Percentiles rank a stretch among this genome's conserved stretches.
Evolutionary conservation across 805 yeast genomes (phyloP).

Genomic region (Candida mattraensis): DNA sequence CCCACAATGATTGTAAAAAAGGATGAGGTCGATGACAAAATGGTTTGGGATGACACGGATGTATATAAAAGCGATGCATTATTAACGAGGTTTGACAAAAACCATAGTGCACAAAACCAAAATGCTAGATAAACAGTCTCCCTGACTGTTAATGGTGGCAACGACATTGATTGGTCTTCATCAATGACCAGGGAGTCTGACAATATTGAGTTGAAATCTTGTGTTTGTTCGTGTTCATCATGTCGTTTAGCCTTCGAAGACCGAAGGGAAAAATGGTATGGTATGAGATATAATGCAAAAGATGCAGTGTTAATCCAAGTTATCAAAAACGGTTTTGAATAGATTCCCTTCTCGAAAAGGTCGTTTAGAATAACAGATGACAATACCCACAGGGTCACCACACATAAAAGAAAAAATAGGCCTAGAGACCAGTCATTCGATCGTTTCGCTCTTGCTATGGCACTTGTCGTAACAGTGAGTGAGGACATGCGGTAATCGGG

Average conservation of each 20-base stretch:
- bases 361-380: constrained; percentile 84
- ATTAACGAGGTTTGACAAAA: constrained; percentile 81
- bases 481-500: constrained; percentile 1
- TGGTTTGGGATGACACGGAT: constrained; percentile 92
- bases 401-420: constrained; percentile 66
- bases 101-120: constrained; percentile 89
- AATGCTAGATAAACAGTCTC: constrained; percentile 76
- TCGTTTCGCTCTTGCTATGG: constrained; percentile 15
- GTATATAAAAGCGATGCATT: constrained; percentile 88
- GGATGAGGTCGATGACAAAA: constrained; percentile 86
- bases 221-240: not conserved
- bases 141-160: constrained; percentile 36
- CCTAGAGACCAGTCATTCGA: constrained; percentile 71
- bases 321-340: constrained; percentile 87
- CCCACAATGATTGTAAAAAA: constrained; percentile 90
- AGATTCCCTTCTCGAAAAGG: constrained; percentile 62
- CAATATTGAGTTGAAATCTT: constrained; percentile 1
- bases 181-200: not conserved
- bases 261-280: constrained; percentile 37
- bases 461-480: constrained; percentile 8
- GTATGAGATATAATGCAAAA: constrained; percentile 74
- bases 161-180: not conserved
- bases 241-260: not conserved
- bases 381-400: constrained; percentile 85
- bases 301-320: constrained; percentile 90